Evolutionary conservation across 352 stramenopile species (phyloP).

Genomic region (Phytophthora rubi): DNA sequence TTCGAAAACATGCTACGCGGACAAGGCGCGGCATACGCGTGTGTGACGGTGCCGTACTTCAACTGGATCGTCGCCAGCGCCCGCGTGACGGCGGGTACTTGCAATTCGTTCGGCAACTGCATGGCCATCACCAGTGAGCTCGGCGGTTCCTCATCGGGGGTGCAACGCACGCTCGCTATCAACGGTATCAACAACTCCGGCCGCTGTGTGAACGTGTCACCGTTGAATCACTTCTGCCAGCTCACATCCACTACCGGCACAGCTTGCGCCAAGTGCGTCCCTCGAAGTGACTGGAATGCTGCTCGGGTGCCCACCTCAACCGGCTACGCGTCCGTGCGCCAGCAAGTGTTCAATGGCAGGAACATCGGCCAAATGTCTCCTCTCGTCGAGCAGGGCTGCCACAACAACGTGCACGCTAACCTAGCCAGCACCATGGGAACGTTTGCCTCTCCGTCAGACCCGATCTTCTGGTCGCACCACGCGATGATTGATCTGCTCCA

Average conservation of each 20-base stretch:
- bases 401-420: constrained; percentile 73
- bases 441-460: constrained; percentile 59
- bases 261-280: constrained; percentile 54
- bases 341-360: constrained; percentile 64
- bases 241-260: constrained; percentile 15
- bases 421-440: constrained; percentile 60
- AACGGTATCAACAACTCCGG: constrained; percentile 54
- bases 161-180: constrained; percentile 30
- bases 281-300: constrained; percentile 49
- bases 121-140: constrained; percentile 49
- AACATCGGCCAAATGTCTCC: constrained; percentile 71
- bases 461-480: constrained; percentile 84
- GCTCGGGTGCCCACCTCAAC: constrained; percentile 39
- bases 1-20: constrained; percentile 89
- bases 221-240: constrained; percentile 72
- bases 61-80: constrained; percentile 72
- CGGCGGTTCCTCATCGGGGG: constrained; percentile 33
- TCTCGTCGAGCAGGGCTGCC: constrained; percentile 50
- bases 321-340: constrained; percentile 53
- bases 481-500: constrained; percentile 70
- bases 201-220: constrained; percentile 42
- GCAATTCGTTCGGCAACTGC: constrained; percentile 57
- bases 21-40: constrained; percentile 57
- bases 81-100: constrained; percentile 45
- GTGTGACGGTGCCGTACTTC: constrained; percentile 84